These are phyloP conservation scores for Isoetes taiwanensis DNA, from an alignment of 75 land plant species.

Conservation along the genomic window DNA sequence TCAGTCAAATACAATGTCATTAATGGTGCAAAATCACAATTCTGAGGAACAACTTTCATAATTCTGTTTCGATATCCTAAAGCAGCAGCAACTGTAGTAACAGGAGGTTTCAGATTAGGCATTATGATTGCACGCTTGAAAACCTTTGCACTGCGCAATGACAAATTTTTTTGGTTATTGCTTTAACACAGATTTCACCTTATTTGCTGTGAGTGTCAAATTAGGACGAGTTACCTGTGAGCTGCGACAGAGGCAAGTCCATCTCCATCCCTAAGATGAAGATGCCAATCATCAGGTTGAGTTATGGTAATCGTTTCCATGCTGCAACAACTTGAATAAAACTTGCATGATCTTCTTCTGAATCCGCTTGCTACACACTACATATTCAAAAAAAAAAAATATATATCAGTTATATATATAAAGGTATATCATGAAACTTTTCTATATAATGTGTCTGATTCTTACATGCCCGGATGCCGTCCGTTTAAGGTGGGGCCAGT, in stretches of 20 bases:
- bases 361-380: too few relatives aligned
- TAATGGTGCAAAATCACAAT: conserved; percentile 53
- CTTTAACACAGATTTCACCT: too few relatives aligned
- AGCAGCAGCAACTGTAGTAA: conserved; percentile 72
- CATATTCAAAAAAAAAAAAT: too few relatives aligned
- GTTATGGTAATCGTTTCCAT: conserved; percentile 34
- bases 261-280: conserved; percentile 89
- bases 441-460: too few relatives aligned
- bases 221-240: conserved; percentile 64
- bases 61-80: conserved; percentile 63
- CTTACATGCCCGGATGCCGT: too few relatives aligned
- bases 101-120: conserved; percentile 92
- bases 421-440: too few relatives aligned
- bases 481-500: too few relatives aligned
- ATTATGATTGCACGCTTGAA: conserved; percentile 86
- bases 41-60: conserved; percentile 48
- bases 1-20: conserved; percentile 95
- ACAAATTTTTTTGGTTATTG: too few relatives aligned
- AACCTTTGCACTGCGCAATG: conserved; percentile 53
- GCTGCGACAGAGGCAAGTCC: conserved; percentile 51
- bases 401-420: too few relatives aligned
- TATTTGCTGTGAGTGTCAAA: too few relatives aligned
- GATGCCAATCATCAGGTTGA: conserved; percentile 96
- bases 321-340: too few relatives aligned
- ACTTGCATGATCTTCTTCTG: too few relatives aligned